Conservation (phyloP, 208 protist species). For the Trichomonas gallinae region DNA sequence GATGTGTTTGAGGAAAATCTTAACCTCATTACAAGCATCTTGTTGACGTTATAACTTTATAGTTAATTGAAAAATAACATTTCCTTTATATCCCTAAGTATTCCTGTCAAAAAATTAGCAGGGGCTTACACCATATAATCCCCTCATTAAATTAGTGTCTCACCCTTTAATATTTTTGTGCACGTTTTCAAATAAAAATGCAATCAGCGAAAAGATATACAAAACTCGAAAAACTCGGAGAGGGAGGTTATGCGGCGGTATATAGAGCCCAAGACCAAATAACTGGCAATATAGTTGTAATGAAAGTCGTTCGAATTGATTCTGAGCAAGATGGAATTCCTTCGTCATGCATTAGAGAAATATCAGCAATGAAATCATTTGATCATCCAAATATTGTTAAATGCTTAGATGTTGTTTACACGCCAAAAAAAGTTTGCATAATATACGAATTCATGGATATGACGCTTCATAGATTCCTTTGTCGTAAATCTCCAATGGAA, state of each 20-base stretch:
- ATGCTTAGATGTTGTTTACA: not conserved
- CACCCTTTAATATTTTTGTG: not conserved
- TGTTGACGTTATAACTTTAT: too few relatives aligned
- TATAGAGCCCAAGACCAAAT: not conserved
- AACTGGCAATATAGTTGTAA: not conserved
- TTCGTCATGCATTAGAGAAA: not conserved
- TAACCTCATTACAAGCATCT: too few relatives aligned
- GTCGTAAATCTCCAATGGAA: not conserved
- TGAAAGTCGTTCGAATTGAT: conserved; percentile 8
- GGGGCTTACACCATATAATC: too few relatives aligned
- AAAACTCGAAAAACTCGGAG: not conserved
- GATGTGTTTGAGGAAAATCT: too few relatives aligned
- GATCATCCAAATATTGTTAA: not conserved
- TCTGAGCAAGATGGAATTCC: not conserved
- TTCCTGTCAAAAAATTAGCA: too few relatives aligned
- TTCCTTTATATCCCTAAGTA: too few relatives aligned
- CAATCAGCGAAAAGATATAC: not conserved
- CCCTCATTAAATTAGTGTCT: too few relatives aligned
- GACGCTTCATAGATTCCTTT: not conserved
- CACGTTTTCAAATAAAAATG: not conserved
- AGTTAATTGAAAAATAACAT: too few relatives aligned
- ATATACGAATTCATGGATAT: not conserved
- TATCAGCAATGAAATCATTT: not conserved
- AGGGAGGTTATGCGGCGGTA: not conserved
- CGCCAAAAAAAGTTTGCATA: not conserved